phyloP scores from a whole-genome alignment of 371 early-diverging fungal genomes.

The Mucor lusitanicus region DNA sequence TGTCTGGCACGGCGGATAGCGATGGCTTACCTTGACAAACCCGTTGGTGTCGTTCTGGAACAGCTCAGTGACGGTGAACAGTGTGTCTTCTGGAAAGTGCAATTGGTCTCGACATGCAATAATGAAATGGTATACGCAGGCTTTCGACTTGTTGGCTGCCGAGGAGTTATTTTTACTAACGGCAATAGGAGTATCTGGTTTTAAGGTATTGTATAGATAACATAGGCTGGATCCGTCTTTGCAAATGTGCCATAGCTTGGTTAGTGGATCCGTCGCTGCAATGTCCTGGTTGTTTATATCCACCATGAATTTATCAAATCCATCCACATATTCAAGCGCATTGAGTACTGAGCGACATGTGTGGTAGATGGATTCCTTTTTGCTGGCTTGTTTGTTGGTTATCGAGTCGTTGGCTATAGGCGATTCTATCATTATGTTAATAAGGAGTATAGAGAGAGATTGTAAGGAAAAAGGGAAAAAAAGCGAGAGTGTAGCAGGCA shows the following conservation, averaged over 20 bases:
- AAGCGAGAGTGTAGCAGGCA: neutral
- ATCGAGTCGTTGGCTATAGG: constrained; percentile 33
- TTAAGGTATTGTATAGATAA: constrained; percentile 75
- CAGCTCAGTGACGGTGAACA: constrained; percentile 84
- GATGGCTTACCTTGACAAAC: constrained; percentile 82
- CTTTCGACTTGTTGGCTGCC: constrained; percentile 74
- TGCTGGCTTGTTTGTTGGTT: constrained; percentile 36
- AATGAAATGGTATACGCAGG: constrained; percentile 76
- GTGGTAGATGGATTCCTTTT: constrained; percentile 64
- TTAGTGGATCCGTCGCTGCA: constrained; percentile 64
- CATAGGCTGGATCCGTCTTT: constrained; percentile 88
- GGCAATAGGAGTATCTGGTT: constrained; percentile 54
- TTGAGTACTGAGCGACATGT: constrained; percentile 62
- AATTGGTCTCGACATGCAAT: constrained; percentile 76
- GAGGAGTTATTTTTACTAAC: constrained; percentile 52
- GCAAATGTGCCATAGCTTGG: constrained; percentile 86
- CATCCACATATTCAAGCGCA: constrained; percentile 59
- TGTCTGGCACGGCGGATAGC: neutral
- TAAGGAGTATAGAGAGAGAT: neutral
- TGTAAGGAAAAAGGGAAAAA: neutral
- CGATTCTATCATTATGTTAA: constrained; percentile 25
- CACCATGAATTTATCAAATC: constrained; percentile 56
- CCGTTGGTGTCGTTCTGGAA: constrained; percentile 94
- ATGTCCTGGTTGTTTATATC: neutral
- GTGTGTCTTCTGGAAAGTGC: constrained; percentile 67